phyloP scores from a whole-genome alignment of 2,329 filamentous ascomycete species.

The Sporothrix phasma region DNA sequence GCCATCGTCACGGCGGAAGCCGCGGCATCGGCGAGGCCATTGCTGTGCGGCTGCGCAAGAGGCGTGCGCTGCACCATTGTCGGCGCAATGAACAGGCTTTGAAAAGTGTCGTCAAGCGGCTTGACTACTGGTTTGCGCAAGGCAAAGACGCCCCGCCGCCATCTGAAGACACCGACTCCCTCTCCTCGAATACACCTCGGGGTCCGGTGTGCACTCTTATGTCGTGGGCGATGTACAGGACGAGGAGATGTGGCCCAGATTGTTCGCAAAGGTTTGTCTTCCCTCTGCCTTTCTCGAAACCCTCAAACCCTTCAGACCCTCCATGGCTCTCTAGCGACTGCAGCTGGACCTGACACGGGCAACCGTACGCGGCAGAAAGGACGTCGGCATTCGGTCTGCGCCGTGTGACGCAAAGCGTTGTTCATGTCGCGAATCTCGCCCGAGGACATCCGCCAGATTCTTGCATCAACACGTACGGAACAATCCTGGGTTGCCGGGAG shows the following conservation, averaged over 20 bases:
- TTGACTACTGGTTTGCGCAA: not conserved
- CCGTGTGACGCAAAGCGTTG: slow-evolving; percentile 55
- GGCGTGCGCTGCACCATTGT: slow-evolving; percentile 53
- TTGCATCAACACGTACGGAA: slow-evolving; percentile 61
- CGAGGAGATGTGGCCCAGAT: slow-evolving; percentile 16
- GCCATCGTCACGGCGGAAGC: slow-evolving; percentile 60
- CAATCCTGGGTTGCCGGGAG: slow-evolving; percentile 51
- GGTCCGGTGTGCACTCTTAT: slow-evolving; percentile 7
- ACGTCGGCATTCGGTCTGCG: slow-evolving; percentile 55
- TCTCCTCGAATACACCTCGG: slow-evolving; percentile 12
- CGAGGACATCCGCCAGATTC: slow-evolving; percentile 42
- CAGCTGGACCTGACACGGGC: not conserved
- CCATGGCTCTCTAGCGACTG: not conserved
- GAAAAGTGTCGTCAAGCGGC: slow-evolving; percentile 25
- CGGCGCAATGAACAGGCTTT: slow-evolving; percentile 42
- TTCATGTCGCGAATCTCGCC: slow-evolving; percentile 49
- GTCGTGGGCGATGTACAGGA: slow-evolving; percentile 21
- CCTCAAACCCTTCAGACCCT: not conserved
- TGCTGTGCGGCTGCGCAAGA: slow-evolving; percentile 50
- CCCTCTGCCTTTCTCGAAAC: not conserved
- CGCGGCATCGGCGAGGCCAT: slow-evolving; percentile 62
- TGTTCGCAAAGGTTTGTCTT: slow-evolving; percentile 12
- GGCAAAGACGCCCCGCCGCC: not conserved
- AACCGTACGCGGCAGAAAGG: not conserved
- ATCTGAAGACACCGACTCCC: no score